Evolutionary conservation across 2,329 filamentous ascomycete species (phyloP), one percentile per base, ranked within the genome.

Genomic region (Cadophora malorum): DNA sequence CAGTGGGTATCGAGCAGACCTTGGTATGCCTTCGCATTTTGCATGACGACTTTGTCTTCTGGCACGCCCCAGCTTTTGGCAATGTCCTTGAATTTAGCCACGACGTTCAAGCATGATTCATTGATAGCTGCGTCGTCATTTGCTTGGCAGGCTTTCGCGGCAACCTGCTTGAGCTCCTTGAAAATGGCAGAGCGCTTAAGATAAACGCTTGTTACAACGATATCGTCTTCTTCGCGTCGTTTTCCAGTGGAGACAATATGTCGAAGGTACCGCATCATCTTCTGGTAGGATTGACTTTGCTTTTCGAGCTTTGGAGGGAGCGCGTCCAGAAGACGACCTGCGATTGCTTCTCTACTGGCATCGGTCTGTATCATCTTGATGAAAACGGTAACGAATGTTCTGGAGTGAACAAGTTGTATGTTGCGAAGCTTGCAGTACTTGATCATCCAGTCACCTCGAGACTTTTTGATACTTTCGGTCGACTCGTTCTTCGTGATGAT

Each of bases 351-450:
- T 19, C 59, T 50, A 6, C 72, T 70, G 0, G 65, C 53, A 28
- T 67, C 67, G 4, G 19, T 56, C 2, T 63, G 58, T 38, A 72
- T 56, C 65, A 73, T 70, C 23, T 65, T 65, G 41, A 69, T 67
- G 14, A 74, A 69, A 28, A 74, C 65, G 21, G 70, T 70, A 25
- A 73, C 49, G 35, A 74, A 71, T 3, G 70, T 73, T 16, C 72
- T 65, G 4, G 70, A 74, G 58, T 74, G 71, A 0, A 69, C 69
- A 6, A 74, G 70, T 47, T 74, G 72, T 41, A 73, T 71, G 55
- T 74, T 74, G 14, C 72, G 72, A 31, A 72, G 66, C 21, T 69
- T 67, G 72, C 71, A 74, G 47, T 68, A 69, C 16, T 72, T 64
- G 7, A 70, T 58, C 68, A 74, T 41, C 61, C 65, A 25, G 21